phyloP scores from a whole-genome alignment of 2,329 filamentous ascomycete species.

The Albophoma yamanashiensis region DNA sequence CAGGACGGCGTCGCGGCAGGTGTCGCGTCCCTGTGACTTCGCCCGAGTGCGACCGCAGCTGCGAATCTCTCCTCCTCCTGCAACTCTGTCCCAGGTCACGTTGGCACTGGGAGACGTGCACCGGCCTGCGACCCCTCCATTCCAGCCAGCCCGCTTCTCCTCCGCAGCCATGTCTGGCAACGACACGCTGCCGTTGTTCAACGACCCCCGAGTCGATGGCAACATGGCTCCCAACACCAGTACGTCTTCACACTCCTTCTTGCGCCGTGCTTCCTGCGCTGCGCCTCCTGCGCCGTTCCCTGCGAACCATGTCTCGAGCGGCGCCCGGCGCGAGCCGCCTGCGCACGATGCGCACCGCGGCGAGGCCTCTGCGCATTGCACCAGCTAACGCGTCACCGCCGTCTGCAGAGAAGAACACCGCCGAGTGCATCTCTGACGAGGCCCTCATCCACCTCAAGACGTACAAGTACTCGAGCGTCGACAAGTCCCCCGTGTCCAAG shows the following conservation, averaged over 20 bases:
- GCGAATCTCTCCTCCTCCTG: background rate
- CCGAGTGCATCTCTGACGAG: slow-evolving; percentile 78
- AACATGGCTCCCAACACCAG: slow-evolving; percentile 24
- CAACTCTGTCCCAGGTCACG: background rate
- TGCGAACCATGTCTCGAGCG: background rate
- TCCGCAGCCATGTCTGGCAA: slow-evolving; percentile 15
- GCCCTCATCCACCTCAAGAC: slow-evolving; percentile 82
- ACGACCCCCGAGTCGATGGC: slow-evolving; percentile 14
- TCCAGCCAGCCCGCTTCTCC: slow-evolving; percentile 10
- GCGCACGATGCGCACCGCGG: background rate
- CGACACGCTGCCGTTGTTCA: slow-evolving; percentile 20
- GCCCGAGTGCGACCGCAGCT: background rate
- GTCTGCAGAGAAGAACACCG: slow-evolving; percentile 36
- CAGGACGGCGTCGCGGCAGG: background rate
- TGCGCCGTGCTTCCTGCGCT: too few relatives aligned
- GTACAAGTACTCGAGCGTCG: slow-evolving; percentile 96
- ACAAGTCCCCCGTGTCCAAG: slow-evolving; percentile 87
- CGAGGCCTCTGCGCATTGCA: background rate
- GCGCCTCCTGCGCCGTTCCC: background rate
- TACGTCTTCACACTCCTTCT: slow-evolving; percentile 9
- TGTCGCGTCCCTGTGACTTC: background rate
- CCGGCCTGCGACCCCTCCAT: background rate
- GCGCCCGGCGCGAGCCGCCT: background rate
- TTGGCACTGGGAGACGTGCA: background rate
- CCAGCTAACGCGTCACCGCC: background rate